phyloP scores from a whole-genome alignment of 805 yeast species.

The Lipomyces kockii region DNA sequence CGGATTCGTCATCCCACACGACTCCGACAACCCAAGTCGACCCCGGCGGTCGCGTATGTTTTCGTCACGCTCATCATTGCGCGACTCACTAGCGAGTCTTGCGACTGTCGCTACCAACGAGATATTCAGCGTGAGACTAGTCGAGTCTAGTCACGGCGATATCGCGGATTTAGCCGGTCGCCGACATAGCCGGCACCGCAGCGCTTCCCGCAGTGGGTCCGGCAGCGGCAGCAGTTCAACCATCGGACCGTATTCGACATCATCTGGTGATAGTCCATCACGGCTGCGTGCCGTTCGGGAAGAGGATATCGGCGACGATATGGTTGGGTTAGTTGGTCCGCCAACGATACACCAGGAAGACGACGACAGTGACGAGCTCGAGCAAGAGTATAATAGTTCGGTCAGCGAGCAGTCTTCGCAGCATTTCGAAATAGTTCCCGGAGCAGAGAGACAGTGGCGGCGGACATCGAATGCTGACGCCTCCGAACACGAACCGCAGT shows the following conservation, averaged over 20 bases:
- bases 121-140: conserved; percentile 37
- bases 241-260: conserved; percentile 30
- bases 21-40: conserved; percentile 32
- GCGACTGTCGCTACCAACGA: conserved; percentile 41
- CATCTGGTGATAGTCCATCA: conserved; percentile 14
- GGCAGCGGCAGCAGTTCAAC: conserved; percentile 24
- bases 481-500: conserved; percentile 22
- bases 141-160: conserved; percentile 33
- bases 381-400: not conserved
- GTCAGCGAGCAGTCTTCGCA: conserved; percentile 17
- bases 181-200: conserved; percentile 5
- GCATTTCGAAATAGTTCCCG: conserved; percentile 31
- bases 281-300: conserved; percentile 27
- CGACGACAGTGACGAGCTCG: not conserved
- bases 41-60: conserved; percentile 34
- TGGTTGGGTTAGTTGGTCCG: conserved; percentile 18
- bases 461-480: conserved; percentile 7
- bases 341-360: conserved; percentile 17
- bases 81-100: conserved; percentile 40
- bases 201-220: not conserved
- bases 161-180: conserved; percentile 22
- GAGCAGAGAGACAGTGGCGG: conserved; percentile 28
- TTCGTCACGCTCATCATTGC: conserved; percentile 26
- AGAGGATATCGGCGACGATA: conserved; percentile 30
- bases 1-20: conserved; percentile 34